phyloP scores from a whole-genome alignment of 352 stramenopile genomes.

The Aphanomyces euteiches region DNA sequence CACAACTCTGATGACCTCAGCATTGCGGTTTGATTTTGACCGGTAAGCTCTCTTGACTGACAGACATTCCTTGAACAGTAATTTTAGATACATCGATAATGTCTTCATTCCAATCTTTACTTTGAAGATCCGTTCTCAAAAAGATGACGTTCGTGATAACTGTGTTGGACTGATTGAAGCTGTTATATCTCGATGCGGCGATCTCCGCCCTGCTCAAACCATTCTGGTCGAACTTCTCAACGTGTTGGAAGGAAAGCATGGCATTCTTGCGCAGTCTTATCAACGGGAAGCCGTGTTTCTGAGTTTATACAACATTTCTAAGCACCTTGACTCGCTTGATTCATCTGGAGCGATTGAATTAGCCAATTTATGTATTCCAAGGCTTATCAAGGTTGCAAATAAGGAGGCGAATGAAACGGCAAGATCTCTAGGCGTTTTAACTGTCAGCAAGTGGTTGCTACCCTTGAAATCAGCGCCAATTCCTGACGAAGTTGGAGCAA shows the following conservation, averaged over 20 bases:
- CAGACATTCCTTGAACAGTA: not conserved
- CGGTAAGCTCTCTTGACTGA: not conserved
- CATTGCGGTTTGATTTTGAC: slow-evolving; percentile 40
- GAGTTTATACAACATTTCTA: slow-evolving; percentile 56
- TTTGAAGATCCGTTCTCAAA: slow-evolving; percentile 75
- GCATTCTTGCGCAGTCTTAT: slow-evolving; percentile 85
- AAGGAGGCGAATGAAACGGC: slow-evolving; percentile 84
- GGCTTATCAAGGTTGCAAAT: slow-evolving; percentile 62
- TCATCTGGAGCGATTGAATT: not conserved
- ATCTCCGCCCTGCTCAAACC: slow-evolving; percentile 48
- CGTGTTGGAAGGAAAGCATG: slow-evolving; percentile 75
- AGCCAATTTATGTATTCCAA: slow-evolving; percentile 32
- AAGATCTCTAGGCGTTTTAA: slow-evolving; percentile 63
- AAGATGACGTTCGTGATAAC: slow-evolving; percentile 65
- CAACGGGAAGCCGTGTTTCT: slow-evolving; percentile 68
- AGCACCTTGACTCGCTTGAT: slow-evolving; percentile 31
- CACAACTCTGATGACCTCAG: slow-evolving; percentile 38
- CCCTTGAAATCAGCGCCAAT: slow-evolving; percentile 47
- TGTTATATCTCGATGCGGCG: slow-evolving; percentile 48
- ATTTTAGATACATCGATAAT: slow-evolving; percentile 43
- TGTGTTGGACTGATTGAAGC: slow-evolving; percentile 50
- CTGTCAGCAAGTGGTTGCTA: slow-evolving; percentile 69
- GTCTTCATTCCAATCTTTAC: slow-evolving; percentile 69
- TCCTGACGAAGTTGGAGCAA: slow-evolving; percentile 38
- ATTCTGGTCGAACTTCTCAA: slow-evolving; percentile 54